Base-by-base conservation (phyloP, 352 stramenopile species). In the Hyaloperonospora arabidopsidis region DNA sequence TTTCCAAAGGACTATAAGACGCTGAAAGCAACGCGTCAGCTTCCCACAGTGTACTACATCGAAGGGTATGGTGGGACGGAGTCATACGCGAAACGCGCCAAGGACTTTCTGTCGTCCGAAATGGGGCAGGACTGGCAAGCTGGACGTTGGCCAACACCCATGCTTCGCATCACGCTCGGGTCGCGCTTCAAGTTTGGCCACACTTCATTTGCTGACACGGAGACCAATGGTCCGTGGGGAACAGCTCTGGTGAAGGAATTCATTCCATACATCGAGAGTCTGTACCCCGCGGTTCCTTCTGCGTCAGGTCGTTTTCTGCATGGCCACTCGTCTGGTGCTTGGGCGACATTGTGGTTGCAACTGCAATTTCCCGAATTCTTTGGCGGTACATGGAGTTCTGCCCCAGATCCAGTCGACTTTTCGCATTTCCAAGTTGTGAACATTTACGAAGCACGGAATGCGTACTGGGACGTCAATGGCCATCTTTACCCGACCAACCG, bases 131-230 rank as follows among this genome's bases (percentile, higher is more conserved):
- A 70, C 10, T 89, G 79, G 79, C 63, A 86, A 35, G 54, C 60
- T 32, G 79, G 76, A 18, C 55, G 63, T 11, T 87, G 76, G 74
- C 61, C 74, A 11, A 63, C 49, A 1, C 73, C 79, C 5, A 89
- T 89, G 79, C 45, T 89, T 8, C 69, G 79, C 2, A 68, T 89
- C n/a, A 87, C 76, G 13, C 63, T 89, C 12, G 79, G 79, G 10
- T 89, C 79, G 10, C 79, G 79, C 15, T 82, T 82, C 54, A 84
- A 79, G 52, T 89, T 79, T 54, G 79, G 79, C 2, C 79, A 89
- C 66, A 87, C 79, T 3, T 89, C 79, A 39, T 89, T 86, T 43
- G 75, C 76, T 2, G 79, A 89, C 52, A 74, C 68, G 2, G 79
- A 82, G 6, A 48, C 57, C 0, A 89, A 83, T 48, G 79, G 79